Evolutionary conservation across 768 basidiomycete species (phyloP), one percentile per base, ranked within the genome.

Genomic region (Phallus indusiatus): DNA sequence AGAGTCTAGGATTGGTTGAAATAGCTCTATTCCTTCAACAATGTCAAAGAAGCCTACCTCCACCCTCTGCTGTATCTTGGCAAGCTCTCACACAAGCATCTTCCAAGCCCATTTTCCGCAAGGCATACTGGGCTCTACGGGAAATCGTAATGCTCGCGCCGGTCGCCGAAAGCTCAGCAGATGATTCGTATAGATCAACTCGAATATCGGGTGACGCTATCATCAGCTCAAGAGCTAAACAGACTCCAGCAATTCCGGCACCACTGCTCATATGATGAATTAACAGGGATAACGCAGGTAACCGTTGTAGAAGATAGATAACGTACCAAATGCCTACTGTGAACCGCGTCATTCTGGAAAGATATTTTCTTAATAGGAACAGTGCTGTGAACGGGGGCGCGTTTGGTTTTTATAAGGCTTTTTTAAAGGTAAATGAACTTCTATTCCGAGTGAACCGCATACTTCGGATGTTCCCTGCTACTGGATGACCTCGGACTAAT

Each of bases 131-230:
- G 2, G 52, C 67, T 42, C 69, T 52, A 12, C 63, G 61, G 65
- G 68, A 70, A 10, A 72, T 63, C 62, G 68, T 70, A 16, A 73
- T 66, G 0, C 71, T 72, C 3, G 79, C 80, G 7, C 79, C 78
- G 28, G 79, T 77, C 63, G 80, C 79, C 47, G 68, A 75, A 66
- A 80, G 76, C 22, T 71, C 72, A 4, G 66, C 71, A 0, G 78
- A 72, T 0, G 72, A 66, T 58, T 73, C 72, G 54, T 71, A 73
- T 7, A 73, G 59, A 21, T 67, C 62, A 17, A 72, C 63, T 17
- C 64, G 55, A 55, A 72, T 66, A 52, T 70, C 62, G 1, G 64
- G 53, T 33, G 63, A 64, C 42, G 59, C 61, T 10, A 65, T 64
- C 12, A 65, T 64, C 4, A 73, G 64, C 5, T 67, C 68, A 7